A percentile compares a stretch with the other conserved stretches of the same genome.
phyloP scores from a whole-genome alignment of 1,139 yeast species.

The Saccharomycopsis crataegensis region DNA sequence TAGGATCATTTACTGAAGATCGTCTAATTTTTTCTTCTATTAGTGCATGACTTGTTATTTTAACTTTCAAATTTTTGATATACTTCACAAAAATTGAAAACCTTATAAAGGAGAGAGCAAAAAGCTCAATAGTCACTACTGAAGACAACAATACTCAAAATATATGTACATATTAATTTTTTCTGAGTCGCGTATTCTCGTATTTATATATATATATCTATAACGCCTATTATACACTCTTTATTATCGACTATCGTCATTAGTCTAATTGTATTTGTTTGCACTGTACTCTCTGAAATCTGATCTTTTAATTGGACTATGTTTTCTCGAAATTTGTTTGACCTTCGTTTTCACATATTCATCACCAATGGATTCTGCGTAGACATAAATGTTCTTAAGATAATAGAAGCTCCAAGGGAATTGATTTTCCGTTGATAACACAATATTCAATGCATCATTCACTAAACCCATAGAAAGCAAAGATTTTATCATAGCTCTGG shows the following conservation, averaged over 20 bases:
- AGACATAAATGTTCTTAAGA: constrained; percentile 39
- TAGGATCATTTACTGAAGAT: no score
- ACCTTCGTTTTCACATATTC: constrained; percentile 32
- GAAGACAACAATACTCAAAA: no score
- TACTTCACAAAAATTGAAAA: no score
- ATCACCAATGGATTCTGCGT: constrained; percentile 47
- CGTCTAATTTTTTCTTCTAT: no score
- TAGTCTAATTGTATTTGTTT: neutral
- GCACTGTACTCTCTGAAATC: constrained; percentile 2
- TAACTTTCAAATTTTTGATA: no score
- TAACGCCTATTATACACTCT: neutral
- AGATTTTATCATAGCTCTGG: constrained; percentile 51
- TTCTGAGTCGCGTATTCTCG: no score
- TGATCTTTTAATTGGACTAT: constrained; percentile 17
- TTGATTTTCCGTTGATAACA: constrained; percentile 58
- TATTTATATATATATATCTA: no score
- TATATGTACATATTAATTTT: no score
- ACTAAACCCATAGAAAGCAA: constrained; percentile 45
- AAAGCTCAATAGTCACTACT: no score
- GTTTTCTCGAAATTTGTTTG: constrained; percentile 27
- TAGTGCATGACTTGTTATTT: no score
- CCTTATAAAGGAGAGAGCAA: no score
- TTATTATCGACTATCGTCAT: neutral
- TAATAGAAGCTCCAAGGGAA: constrained; percentile 67
- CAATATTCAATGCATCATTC: constrained; percentile 64